Evolutionary conservation across 2,329 filamentous ascomycete species (phyloP), one percentile per base, ranked within the genome.

Genomic region (Ophiognomonia clavigignenti-juglandacearum): DNA sequence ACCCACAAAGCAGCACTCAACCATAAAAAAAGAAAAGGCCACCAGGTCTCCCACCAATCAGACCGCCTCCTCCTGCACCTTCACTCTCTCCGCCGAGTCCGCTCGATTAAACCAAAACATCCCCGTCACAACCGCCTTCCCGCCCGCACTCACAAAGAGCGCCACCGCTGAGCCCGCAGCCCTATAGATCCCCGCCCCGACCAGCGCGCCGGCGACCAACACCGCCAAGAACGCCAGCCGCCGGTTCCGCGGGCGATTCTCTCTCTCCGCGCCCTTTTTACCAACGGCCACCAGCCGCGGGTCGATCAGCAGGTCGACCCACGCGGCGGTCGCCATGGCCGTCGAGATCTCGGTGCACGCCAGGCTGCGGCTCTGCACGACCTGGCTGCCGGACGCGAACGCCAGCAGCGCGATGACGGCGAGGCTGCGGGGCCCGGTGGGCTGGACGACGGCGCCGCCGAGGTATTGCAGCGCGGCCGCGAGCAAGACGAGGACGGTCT

Each of bases 271-370:
- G 11, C 29, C 29, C 13, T 65, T 55, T 8, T 39, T 20, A n/a
- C 29, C 43, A 19, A 61, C 8, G 4, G 58, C 61, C 16, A 78
- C 69, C 40, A 83, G 61, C 6, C 65, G 64, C 24, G 68, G 67
- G 57, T 83, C 80, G 45, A 81, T 75, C 43, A 80, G 59, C 45
- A 82, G 57, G 56, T 83, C 79, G 2, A 83, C 67, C 71, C 76
- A 83, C 1, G 80, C 79, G 0, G 80, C 78, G 5, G 80, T 83
- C 0, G 78, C 79, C 78, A 83, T 83, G 22, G 80, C 78, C 0
- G 80, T 83, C 48, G 71, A 80, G 56, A 83, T 82, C 59, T 84
- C 80, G 0, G 75, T 75, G 63, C 82, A 74, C 38, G 68, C 63
- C 46, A 83, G 58, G 32, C 72, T 69, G 20, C 79, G 67, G 3